A percentile compares a stretch with the other conserved stretches of the same genome.
Conservation (phyloP, 164 flowering plant genomes). For the Tetracentron sinense region DNA sequence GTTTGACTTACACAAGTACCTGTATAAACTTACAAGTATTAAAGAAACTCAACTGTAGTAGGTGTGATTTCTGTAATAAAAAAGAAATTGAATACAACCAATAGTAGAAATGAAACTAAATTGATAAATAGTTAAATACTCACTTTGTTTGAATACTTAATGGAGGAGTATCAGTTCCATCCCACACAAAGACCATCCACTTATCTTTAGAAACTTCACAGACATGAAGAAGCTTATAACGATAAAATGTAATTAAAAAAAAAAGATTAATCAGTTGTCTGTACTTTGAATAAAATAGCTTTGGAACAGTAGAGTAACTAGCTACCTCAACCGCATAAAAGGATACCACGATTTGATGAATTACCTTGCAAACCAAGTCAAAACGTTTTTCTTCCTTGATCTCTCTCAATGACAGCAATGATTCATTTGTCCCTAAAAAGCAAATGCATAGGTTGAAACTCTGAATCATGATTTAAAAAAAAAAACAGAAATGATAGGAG, state of each 20-base stretch:
- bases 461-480: constrained; percentile 9
- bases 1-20: not conserved
- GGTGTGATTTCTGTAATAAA: not conserved
- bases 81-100: not conserved
- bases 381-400: constrained; percentile 31
- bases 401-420: constrained; percentile 35
- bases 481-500: not conserved
- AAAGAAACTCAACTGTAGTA: not conserved
- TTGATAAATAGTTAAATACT: too few relatives aligned
- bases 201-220: constrained; percentile 39
- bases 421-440: constrained; percentile 35
- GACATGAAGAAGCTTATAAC: constrained; percentile 56
- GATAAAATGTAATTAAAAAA: not conserved
- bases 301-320: not conserved
- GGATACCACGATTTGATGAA: not conserved
- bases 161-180: constrained; percentile 86
- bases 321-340: not conserved
- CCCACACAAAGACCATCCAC: constrained; percentile 72
- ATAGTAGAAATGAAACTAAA: not conserved
- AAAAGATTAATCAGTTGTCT: not conserved
- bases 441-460: constrained; percentile 11
- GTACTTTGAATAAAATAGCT: not conserved
- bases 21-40: not conserved
- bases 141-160: constrained; percentile 36
- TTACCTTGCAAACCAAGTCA: constrained; percentile 75